Base-by-base conservation (phyloP, 2,329 filamentous ascomycete genomes). In the Alternaria conjuncta region DNA sequence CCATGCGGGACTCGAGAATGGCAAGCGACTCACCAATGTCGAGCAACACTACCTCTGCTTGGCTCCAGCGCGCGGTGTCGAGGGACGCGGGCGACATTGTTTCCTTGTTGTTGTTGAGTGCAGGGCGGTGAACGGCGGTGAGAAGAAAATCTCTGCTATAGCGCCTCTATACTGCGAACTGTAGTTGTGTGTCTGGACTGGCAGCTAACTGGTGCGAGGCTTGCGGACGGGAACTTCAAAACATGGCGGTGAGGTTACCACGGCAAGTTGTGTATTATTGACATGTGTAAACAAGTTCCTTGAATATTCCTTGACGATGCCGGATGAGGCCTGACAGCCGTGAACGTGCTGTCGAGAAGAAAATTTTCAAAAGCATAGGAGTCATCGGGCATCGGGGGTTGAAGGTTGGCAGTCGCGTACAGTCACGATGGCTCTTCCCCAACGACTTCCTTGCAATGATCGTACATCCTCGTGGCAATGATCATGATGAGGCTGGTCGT, bases 11-110 rank as follows among this genome's bases (percentile, higher is more conserved):
- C 67, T 68, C 63, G 65, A 68, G 64, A 58, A 62, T 56, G 56
- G 64, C 61, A 53, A 60, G 63, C 63, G 43, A 80, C 83, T 83
- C 82, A 88, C 86, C 86, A 75, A 88, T 88, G 77, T 88, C 86
- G 69, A 88, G 83, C 71, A 88, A 77, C 71, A 87, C 81, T 36
- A 84, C 82, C 72, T 84, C 84, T 57, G 84, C 71, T 69, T 61
- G 58, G 50, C 55, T 65, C 76, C 77, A 79, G 64, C 76, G 75
- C 63, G 57, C 68, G 63, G 32, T 23, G 61, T 79, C 67, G 64
- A 79, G 63, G 32, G 71, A 64, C 36, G 69, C 71, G 67, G 57
- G 61, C 67, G 71, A 66, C 76, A 75, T 77, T 65, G 63, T 72
- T 67, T 61, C 11, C 46, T 26, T 43, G 54, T 28, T 44, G 59